phyloP scores from a whole-genome alignment of 225 moss, liverwort and hornwort species.

The Lunularia cruciata region DNA sequence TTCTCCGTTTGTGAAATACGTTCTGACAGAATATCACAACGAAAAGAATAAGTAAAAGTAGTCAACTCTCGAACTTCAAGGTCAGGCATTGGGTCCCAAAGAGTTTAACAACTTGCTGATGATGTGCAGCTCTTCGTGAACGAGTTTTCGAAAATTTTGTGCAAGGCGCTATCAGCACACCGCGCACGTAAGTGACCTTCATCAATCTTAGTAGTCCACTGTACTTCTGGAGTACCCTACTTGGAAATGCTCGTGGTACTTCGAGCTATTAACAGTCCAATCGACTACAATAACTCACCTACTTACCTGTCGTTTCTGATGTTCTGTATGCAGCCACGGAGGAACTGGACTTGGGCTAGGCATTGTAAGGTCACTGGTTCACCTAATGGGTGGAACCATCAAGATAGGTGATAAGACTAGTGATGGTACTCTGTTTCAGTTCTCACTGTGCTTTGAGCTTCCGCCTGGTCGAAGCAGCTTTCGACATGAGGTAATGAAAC shows the following conservation, averaged over 20 bases:
- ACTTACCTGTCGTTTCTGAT: too few relatives aligned
- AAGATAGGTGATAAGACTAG: constrained; percentile 67
- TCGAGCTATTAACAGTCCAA: too few relatives aligned
- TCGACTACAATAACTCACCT: too few relatives aligned
- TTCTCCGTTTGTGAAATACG: background rate
- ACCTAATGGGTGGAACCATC: constrained; percentile 74
- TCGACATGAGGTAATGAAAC: constrained; percentile 12
- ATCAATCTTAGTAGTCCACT: background rate
- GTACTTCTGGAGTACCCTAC: background rate
- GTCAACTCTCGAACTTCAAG: background rate
- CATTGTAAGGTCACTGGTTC: constrained; percentile 68
- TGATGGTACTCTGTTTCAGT: constrained; percentile 65
- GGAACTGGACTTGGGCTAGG: constrained; percentile 78
- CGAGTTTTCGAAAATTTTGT: constrained; percentile 84
- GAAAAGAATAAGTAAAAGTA: background rate
- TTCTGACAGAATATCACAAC: background rate
- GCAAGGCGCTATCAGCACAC: constrained; percentile 76
- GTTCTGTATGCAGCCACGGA: constrained; percentile 60
- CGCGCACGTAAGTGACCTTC: constrained; percentile 68
- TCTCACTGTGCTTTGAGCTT: constrained; percentile 61
- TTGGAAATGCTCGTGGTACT: too few relatives aligned
- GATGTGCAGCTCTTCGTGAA: constrained; percentile 61
- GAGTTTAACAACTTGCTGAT: background rate
- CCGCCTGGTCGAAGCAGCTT: constrained; percentile 42
- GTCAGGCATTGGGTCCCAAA: background rate